These are phyloP conservation scores for Cercophora samala DNA, from an alignment of 495 filamentous ascomycete species.

Conservation along the genomic window DNA sequence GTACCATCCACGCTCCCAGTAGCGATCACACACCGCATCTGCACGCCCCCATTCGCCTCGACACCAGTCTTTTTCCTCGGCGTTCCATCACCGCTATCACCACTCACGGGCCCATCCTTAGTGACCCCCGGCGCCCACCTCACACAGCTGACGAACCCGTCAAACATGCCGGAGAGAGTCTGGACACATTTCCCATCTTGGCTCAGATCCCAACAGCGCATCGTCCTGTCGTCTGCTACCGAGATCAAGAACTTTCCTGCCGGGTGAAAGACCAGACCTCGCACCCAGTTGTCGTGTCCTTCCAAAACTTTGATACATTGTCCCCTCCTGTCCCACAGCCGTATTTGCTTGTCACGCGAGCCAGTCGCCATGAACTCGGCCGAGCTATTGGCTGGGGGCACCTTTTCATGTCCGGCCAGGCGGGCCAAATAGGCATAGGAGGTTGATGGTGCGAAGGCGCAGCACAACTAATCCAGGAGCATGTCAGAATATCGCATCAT, in stretches of 20 bases:
- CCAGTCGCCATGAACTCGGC: slow-evolving; percentile 89
- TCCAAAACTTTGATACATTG: slow-evolving; percentile 76
- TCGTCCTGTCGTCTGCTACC: slow-evolving; percentile 79
- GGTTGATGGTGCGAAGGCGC: slow-evolving; percentile 74
- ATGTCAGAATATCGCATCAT: slow-evolving; percentile 13
- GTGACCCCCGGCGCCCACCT: slow-evolving; percentile 19
- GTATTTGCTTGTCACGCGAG: slow-evolving; percentile 81
- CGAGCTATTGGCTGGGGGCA: slow-evolving; percentile 57
- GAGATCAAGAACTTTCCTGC: slow-evolving; percentile 86
- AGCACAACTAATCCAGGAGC: slow-evolving; percentile 63
- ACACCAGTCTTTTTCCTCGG: neutral
- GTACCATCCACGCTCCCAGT: slow-evolving; percentile 21
- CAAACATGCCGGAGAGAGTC: slow-evolving; percentile 22
- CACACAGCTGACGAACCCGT: slow-evolving; percentile 23
- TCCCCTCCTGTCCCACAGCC: slow-evolving; percentile 80
- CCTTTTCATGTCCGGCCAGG: slow-evolving; percentile 76
- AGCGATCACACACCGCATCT: slow-evolving; percentile 20
- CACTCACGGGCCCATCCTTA: slow-evolving; percentile 12
- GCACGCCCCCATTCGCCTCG: neutral
- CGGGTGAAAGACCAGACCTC: slow-evolving; percentile 79
- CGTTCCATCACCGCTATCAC: neutral
- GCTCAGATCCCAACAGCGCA: slow-evolving; percentile 89
- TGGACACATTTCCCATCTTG: slow-evolving; percentile 88
- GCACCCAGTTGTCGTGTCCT: slow-evolving; percentile 93
- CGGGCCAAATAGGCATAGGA: slow-evolving; percentile 68